These are phyloP conservation scores for Xylaria grammica DNA, from an alignment of 495 filamentous ascomycete species.

Conservation along the genomic window DNA sequence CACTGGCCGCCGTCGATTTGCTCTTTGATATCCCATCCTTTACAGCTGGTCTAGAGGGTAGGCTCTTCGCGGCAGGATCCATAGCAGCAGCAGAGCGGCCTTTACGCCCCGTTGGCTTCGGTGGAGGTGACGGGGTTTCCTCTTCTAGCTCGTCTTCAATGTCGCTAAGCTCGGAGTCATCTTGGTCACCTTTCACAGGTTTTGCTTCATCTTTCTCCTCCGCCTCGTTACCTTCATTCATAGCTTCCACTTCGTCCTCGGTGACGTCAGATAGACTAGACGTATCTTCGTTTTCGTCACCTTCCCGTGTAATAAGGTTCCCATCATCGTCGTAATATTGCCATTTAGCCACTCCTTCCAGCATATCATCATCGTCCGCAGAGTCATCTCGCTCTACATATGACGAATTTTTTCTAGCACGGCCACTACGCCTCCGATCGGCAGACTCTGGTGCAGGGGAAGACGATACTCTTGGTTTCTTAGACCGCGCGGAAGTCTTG, in stretches of 20 bases:
- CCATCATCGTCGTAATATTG: conserved; percentile 49
- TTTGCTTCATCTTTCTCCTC: conserved; percentile 24
- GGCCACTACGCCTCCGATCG: conserved; percentile 58
- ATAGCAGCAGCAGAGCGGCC: conserved; percentile 25
- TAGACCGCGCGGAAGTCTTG: conserved; percentile 43
- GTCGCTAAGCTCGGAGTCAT: conserved; percentile 35
- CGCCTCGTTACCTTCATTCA: conserved; percentile 29
- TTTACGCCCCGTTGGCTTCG: conserved; percentile 33
- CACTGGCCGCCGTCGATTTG: conserved; percentile 29
- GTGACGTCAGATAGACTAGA: conserved; percentile 28
- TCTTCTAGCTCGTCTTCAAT: conserved; percentile 33
- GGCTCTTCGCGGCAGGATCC: conserved; percentile 25
- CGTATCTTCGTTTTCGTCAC: conserved; percentile 32
- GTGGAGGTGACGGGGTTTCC: conserved; percentile 26
- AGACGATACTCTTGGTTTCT: conserved; percentile 36
- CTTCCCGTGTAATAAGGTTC: conserved; percentile 27
- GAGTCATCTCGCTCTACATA: conserved; percentile 59
- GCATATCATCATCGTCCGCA: conserved; percentile 63
- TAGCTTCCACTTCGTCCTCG: conserved; percentile 34
- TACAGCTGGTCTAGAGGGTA: conserved; percentile 32
- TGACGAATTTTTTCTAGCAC: conserved; percentile 44
- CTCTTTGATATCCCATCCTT: conserved; percentile 29
- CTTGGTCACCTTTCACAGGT: conserved; percentile 18
- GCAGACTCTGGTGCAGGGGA: conserved; percentile 36
- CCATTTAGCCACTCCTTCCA: conserved; percentile 60